Base-by-base conservation (phyloP, 495 filamentous ascomycete species). In the Penicillium riverlandense region DNA sequence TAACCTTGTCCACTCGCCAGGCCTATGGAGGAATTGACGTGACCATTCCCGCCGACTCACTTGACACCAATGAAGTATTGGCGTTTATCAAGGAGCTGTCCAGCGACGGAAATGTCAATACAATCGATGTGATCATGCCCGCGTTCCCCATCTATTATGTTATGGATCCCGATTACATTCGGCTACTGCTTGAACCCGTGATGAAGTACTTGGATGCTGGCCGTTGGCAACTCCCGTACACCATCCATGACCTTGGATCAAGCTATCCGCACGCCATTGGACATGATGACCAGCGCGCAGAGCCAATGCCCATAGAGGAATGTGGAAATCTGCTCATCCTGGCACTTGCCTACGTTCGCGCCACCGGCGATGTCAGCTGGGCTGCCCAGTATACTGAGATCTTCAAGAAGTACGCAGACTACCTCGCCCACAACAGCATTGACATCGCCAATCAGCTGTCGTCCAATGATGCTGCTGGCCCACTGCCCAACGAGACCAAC, bases 1-100 rank as follows among this genome's bases (percentile, higher is more conserved):
- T 76, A 11, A 61, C 69, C 33, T 48, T 75, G 34, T 71, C 66
- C 7, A 60, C 67, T 14, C 63, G 71, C 11, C 74, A 77, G 39
- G 70, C 64, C n/a, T 76, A 67, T 43, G 74, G 68, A 40, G 70
- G 64, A 8, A 68, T 72, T 40, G 73, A 76, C 28, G 31, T 75
- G 31, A 71, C 63, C 1, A 69, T 76, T 27, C 61, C 70, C 6
- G 50, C 58, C 10, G 58, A 66, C 31, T 66, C 70, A 29, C 67
- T 65, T 9, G 61, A 67, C 48, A 70, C 65, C 10, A 55, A 54
- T 30, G 59, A 66, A 42, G 57, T 65, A 33, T 54, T 78, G 45
- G 63, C 70, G 10, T 79, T 76, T 39, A 55, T 77, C 45, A 77
- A 79, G 44, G 73, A 77, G 50, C 68, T 77, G 22, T 72, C 66